Conservation (phyloP, 192 early-diverging fungal species). For the Coemansia sp. region DNA sequence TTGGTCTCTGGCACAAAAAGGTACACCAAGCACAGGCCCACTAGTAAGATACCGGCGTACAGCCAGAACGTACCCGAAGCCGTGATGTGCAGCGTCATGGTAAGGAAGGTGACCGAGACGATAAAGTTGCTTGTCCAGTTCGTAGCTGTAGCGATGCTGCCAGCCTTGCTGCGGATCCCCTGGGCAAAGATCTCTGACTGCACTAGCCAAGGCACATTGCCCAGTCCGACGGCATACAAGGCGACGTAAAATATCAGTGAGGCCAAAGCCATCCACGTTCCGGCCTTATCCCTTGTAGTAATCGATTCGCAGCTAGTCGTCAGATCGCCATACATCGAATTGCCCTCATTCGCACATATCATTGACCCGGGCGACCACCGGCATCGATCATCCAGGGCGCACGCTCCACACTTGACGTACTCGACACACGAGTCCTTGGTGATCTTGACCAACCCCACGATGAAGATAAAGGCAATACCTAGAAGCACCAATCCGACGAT, state of each 20-base stretch:
- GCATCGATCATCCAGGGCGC: conserved; percentile 40
- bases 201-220: conserved; percentile 51
- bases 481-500: conserved; percentile 38
- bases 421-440: conserved; percentile 42
- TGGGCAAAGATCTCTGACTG: conserved; percentile 54
- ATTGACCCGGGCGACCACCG: conserved; percentile 36
- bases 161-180: conserved; percentile 52
- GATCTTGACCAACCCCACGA: conserved; percentile 51
- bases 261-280: conserved; percentile 50
- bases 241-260: conserved; percentile 54
- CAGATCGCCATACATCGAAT: conserved; percentile 19
- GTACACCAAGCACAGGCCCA: conserved; percentile 36
- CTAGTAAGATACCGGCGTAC: conserved; percentile 43
- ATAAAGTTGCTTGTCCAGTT: conserved; percentile 53
- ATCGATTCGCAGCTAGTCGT: conserved; percentile 31
- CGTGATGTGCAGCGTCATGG: conserved; percentile 52
- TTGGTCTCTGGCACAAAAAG: conserved; percentile 50
- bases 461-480: conserved; percentile 51
- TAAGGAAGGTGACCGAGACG: conserved; percentile 49
- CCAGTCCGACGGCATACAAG: conserved; percentile 46
- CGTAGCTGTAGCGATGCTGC: conserved; percentile 46
- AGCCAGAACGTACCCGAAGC: conserved; percentile 54
- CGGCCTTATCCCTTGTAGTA: conserved; percentile 28
- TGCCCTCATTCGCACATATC: conserved; percentile 21
- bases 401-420: conserved; percentile 43